Conservation (phyloP, 352 stramenopile genomes). For the Albugo laibachii region DNA sequence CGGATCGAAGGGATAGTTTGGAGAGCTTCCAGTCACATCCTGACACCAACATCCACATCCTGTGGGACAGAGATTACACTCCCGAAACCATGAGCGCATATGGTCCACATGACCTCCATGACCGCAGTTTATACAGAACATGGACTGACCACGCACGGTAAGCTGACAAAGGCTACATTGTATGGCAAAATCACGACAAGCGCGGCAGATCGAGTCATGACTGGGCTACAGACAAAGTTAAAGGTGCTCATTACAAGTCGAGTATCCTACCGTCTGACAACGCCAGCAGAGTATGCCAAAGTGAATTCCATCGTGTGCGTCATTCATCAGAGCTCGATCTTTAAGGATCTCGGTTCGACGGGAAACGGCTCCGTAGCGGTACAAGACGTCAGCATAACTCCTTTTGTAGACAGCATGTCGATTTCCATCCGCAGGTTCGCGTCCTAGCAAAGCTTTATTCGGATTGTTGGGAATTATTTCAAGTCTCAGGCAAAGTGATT, state of each 20-base stretch:
- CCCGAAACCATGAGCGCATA: constrained; percentile 56
- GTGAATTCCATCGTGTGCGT: constrained; percentile 26
- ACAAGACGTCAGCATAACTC: constrained; percentile 60
- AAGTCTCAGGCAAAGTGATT: no score
- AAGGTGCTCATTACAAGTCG: background rate
- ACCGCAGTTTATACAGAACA: constrained; percentile 74
- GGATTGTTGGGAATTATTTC: constrained; percentile 3
- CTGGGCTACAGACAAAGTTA: constrained; percentile 16
- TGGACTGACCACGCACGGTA: constrained; percentile 61
- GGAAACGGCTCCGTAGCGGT: constrained; percentile 58
- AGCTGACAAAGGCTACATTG: constrained; percentile 70
- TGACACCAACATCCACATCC: constrained; percentile 77
- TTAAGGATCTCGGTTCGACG: constrained; percentile 58
- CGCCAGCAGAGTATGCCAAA: constrained; percentile 42
- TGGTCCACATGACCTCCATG: constrained; percentile 59
- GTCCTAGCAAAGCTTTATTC: constrained; percentile 27
- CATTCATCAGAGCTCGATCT: constrained; percentile 11
- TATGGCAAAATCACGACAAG: constrained; percentile 53
- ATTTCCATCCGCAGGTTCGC: constrained; percentile 22
- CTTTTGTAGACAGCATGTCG: constrained; percentile 71
- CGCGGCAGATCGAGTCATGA: constrained; percentile 28
- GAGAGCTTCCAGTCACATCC: constrained; percentile 23
- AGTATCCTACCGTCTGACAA: constrained; percentile 30
- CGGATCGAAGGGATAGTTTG: no score
- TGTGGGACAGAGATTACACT: constrained; percentile 50